A percentile compares a stretch with the other conserved stretches of the same genome.
Conservation (phyloP, 768 basidiomycete genomes). For the Crucibulum laeve region DNA sequence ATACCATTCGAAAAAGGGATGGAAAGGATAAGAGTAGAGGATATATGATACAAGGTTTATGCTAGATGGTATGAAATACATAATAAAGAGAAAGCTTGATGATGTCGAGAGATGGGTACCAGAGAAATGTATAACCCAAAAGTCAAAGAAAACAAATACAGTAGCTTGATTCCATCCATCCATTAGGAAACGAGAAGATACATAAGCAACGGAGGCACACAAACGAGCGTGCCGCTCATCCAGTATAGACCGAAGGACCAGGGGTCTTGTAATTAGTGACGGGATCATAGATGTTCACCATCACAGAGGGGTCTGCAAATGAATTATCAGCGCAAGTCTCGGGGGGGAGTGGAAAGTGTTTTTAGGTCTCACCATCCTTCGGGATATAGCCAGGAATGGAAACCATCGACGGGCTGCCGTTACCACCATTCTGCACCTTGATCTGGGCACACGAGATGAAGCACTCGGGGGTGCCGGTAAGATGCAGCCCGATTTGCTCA, state of each 20-base stretch:
- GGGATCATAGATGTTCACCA: slow-evolving; percentile 26
- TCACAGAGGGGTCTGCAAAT: slow-evolving; percentile 23
- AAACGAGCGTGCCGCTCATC: no score
- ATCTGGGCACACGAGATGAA: slow-evolving; percentile 36
- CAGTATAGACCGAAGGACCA: not conserved
- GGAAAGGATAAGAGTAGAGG: no score
- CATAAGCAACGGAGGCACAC: no score
- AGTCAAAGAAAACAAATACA: no score
- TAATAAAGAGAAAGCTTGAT: no score
- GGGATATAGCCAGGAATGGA: slow-evolving; percentile 34
- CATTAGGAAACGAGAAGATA: no score
- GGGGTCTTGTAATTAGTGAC: not conserved
- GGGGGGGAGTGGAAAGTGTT: not conserved
- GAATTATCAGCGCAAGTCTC: not conserved
- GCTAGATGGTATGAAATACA: no score
- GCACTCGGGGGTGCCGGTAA: slow-evolving; percentile 31
- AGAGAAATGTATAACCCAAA: no score
- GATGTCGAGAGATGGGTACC: no score
- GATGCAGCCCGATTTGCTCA: slow-evolving; percentile 35
- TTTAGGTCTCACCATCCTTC: slow-evolving; percentile 18
- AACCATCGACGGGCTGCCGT: slow-evolving; percentile 31
- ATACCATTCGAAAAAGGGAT: no score
- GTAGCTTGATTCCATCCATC: no score
- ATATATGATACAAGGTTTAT: no score
- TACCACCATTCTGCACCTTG: slow-evolving; percentile 28